Evolutionary conservation across 2,329 filamentous ascomycete species (phyloP).

Genomic region (Pleomassaria siparia): DNA sequence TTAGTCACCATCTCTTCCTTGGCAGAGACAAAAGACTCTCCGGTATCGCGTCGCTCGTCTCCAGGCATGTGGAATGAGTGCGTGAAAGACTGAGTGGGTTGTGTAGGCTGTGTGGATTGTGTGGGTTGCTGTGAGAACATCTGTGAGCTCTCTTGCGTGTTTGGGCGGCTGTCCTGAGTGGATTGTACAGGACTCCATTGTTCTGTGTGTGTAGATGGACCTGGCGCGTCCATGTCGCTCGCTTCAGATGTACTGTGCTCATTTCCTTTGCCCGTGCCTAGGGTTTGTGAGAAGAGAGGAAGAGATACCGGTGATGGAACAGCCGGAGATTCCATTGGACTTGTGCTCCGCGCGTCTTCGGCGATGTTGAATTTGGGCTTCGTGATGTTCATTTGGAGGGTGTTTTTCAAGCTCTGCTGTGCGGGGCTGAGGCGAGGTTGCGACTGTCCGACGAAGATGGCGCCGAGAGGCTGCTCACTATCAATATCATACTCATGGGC

Average conservation of each 20-base stretch:
- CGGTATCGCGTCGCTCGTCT: slow-evolving; percentile 34
- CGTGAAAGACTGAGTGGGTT: slow-evolving; percentile 31
- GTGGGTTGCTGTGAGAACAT: slow-evolving; percentile 35
- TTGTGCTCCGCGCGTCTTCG: slow-evolving; percentile 51
- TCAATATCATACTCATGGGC: slow-evolving; percentile 46
- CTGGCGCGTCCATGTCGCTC: slow-evolving; percentile 14
- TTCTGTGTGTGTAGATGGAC: slow-evolving; percentile 8
- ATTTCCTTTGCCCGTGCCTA: slow-evolving; percentile 34
- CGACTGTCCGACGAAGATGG: slow-evolving; percentile 50
- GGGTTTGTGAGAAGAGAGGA: slow-evolving; percentile 29
- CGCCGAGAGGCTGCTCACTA: slow-evolving; percentile 48
- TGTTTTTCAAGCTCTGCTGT: slow-evolving; percentile 52
- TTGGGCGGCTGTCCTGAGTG: slow-evolving; percentile 34
- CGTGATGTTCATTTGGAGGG: slow-evolving; percentile 56
- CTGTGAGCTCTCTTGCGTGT: slow-evolving; percentile 25
- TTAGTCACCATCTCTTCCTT: slow-evolving; percentile 45
- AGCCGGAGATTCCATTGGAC: slow-evolving; percentile 24
- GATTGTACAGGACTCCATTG: slow-evolving; percentile 20
- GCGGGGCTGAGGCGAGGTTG: slow-evolving; percentile 55
- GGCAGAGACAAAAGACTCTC: slow-evolving; percentile 53
- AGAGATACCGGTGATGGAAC: slow-evolving; percentile 29
- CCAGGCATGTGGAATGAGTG: slow-evolving; percentile 22
- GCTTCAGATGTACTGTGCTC: slow-evolving; percentile 18
- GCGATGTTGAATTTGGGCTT: slow-evolving; percentile 64
- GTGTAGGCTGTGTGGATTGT: slow-evolving; percentile 38